A percentile compares a stretch with the other conserved stretches of the same genome.
Conservation (phyloP, 2,329 filamentous ascomycete species). For the Neopestalotiopsis sp. region DNA sequence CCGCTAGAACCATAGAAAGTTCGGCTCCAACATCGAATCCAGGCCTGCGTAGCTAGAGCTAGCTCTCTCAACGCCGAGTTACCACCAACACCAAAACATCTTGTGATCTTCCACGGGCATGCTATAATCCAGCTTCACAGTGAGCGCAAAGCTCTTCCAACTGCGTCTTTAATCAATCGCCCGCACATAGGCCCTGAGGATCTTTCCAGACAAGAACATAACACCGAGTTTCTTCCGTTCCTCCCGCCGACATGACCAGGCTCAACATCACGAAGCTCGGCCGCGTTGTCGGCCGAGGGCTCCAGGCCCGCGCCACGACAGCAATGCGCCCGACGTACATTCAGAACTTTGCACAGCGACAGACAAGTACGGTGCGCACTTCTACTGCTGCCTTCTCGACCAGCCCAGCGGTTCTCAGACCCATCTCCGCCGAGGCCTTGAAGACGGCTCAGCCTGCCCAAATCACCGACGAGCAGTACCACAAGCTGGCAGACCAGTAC, state of each 20-base stretch:
- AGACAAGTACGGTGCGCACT: slow-evolving; percentile 10
- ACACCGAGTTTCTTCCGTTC: background rate
- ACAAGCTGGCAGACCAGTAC: slow-evolving; percentile 77
- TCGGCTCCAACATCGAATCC: background rate
- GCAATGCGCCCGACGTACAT: slow-evolving; percentile 22
- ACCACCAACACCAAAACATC: background rate
- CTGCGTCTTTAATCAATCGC: background rate
- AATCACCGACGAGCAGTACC: slow-evolving; percentile 74
- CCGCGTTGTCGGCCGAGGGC: slow-evolving; percentile 40
- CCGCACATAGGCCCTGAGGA: background rate
- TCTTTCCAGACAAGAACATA: background rate
- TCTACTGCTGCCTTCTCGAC: slow-evolving; percentile 32
- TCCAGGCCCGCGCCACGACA: slow-evolving; percentile 26
- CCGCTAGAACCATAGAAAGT: background rate
- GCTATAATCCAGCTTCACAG: slow-evolving; percentile 2
- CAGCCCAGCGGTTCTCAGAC: slow-evolving; percentile 44
- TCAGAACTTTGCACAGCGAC: slow-evolving; percentile 22
- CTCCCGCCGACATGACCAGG: slow-evolving; percentile 35
- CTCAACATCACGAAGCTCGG: slow-evolving; percentile 41
- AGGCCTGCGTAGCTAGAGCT: background rate
- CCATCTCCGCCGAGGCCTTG: slow-evolving; percentile 41
- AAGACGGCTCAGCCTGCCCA: slow-evolving; percentile 55
- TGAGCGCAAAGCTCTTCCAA: slow-evolving; percentile 7
- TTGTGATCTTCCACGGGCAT: background rate
- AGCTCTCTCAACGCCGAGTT: background rate